These are phyloP conservation scores for Ilex paraguariensis DNA, from an alignment of 305 asterid species.

Conservation along the genomic window DNA sequence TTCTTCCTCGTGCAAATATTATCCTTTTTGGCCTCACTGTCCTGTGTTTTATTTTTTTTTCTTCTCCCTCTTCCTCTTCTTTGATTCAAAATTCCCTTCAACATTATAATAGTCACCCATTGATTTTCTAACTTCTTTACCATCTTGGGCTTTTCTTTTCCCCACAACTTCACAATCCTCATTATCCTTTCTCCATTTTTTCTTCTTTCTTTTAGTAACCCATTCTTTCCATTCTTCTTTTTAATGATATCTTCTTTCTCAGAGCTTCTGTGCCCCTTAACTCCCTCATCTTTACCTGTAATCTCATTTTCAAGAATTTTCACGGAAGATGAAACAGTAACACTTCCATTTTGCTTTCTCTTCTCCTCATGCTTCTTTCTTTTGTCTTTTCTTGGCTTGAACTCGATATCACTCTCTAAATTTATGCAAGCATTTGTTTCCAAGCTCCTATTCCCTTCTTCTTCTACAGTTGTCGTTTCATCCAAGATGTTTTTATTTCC, in stretches of 20 bases:
- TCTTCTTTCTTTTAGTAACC: slow-evolving; percentile 10
- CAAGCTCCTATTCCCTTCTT: not conserved
- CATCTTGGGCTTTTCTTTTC: slow-evolving; percentile 15
- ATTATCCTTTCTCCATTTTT: slow-evolving; percentile 10
- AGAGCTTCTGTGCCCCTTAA: slow-evolving; percentile 5
- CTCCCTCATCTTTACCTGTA: slow-evolving; percentile 6
- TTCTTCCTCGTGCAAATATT: slow-evolving; percentile 24
- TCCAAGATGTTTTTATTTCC: not conserved
- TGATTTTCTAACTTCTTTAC: slow-evolving; percentile 9
- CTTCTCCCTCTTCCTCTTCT: slow-evolving; percentile 30
- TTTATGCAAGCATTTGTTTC: not conserved
- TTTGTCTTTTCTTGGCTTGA: not conserved
- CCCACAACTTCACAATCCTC: slow-evolving; percentile 9
- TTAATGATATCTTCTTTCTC: slow-evolving; percentile 18
- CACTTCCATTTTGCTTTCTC: not conserved
- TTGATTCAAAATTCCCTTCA: slow-evolving; percentile 21
- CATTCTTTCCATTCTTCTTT: slow-evolving; percentile 4
- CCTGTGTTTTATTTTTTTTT: not conserved
- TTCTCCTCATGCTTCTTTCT: not conserved
- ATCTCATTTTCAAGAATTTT: slow-evolving; percentile 10
- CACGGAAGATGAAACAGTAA: not conserved
- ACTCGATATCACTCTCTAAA: not conserved
- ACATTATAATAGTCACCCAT: slow-evolving; percentile 11
- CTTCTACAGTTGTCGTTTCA: not conserved
- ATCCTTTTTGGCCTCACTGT: slow-evolving; percentile 9